Evolutionary conservation across 2,329 filamentous ascomycete genomes (phyloP), one percentile per base, ranked within the genome.

Genomic region (Trichoderma sp.): DNA sequence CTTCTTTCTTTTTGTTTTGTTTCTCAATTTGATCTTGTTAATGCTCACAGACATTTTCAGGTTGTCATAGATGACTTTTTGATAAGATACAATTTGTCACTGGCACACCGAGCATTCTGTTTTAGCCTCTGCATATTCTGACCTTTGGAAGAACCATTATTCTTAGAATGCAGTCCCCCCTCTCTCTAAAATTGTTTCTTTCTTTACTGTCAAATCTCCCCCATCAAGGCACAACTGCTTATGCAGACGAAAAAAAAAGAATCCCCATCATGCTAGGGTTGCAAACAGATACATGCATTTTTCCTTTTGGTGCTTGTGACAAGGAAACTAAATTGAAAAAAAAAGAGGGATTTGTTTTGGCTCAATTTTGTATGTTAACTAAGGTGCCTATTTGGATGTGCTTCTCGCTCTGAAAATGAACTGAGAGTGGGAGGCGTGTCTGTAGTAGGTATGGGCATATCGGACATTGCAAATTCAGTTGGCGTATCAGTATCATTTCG

Each of bases 31-130:
- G 26, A 67, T 57, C 36, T 59, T 30, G 39, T 59, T 59, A 6
- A 68, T 32, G 53, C 66, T 68, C 36, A 47, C 50, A 67, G 50
- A 61, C 20, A 15, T 47, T 26, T 6, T 6, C 12, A 34, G 55
- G 36, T 58, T 68, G 66, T 68, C 66, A 68, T 61, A 50, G 65
- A 68, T 68, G 66, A 34, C 55, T 58, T 34, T 68, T 34, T 47
- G 26, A 34, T 26, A 26, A 17, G 5, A 68, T 47, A 17, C 15
- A 50, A 61, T 17, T 20, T 13, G 66, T 68, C 66, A 68, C 66
- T 68, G 67, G 67, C 64, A 67, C 11, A 39, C 32, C n/a, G 67
- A 70, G 67, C 67, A 63, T 63, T 55, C 30, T 28, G 50, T 26
- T 26, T n/a, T 30, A 39, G 20, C 55, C 43, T 68, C 55, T 53